Percentiles rank a stretch among this genome's conserved stretches.
Evolutionary conservation across 2,329 filamentous ascomycete genomes (phyloP).

Genomic region (Didymella arachidicola): DNA sequence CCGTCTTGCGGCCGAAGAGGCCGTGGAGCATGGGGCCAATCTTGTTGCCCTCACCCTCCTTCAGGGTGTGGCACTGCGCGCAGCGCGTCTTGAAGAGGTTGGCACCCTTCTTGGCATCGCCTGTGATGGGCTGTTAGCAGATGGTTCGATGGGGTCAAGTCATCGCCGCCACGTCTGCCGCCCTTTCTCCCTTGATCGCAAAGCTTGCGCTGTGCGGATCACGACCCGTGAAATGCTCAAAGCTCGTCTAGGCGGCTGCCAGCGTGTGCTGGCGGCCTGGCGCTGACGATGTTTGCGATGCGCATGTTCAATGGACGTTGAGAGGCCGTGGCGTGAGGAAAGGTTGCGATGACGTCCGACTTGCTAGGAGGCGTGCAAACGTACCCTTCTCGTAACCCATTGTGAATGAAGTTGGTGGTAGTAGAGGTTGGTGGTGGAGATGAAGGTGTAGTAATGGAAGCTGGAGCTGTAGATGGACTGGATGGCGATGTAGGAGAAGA

Average conservation of each 20-base stretch:
- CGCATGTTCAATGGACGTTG: conserved; percentile 38
- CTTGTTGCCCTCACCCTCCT: conserved; percentile 92
- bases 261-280: conserved; percentile 14
- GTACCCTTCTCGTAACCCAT: conserved; percentile 53
- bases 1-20: conserved; percentile 95
- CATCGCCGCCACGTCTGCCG: conserved; percentile 21
- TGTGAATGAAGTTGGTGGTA: conserved; percentile 38
- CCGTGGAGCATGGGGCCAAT: conserved; percentile 96
- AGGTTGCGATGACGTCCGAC: conserved; percentile 42
- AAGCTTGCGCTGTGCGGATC: conserved; percentile 31
- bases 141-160: conserved; percentile 6
- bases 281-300: conserved; percentile 16
- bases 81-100: conserved; percentile 99
- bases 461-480: conserved; percentile 23
- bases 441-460: conserved; percentile 26
- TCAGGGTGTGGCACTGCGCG: conserved; percentile 97
- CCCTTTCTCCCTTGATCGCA: conserved; percentile 37
- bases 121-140: conserved; percentile 58
- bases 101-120: conserved; percentile 95
- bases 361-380: conserved; percentile 30
- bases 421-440: conserved; percentile 26
- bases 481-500: conserved; percentile 22
- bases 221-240: conserved; percentile 20
- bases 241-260: conserved; percentile 9
- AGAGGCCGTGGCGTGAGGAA: conserved; percentile 29